Evolutionary conservation across 495 filamentous ascomycete genomes (phyloP).

Genomic region (Aspergillus coremiiformis): DNA sequence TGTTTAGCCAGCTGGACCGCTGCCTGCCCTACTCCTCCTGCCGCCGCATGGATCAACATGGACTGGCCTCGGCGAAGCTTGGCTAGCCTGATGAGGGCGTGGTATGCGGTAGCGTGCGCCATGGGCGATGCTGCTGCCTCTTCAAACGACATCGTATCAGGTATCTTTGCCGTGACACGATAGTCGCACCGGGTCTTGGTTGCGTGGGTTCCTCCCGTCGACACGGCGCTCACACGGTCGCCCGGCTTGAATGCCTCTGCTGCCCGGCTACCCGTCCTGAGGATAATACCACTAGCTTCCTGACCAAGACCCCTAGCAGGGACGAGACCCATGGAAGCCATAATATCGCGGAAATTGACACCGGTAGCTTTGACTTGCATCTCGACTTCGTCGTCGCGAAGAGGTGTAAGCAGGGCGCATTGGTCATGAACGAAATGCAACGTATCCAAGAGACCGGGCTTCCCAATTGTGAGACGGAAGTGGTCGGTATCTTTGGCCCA

Average conservation of each 20-base stretch:
- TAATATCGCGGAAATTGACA: slow-evolving; percentile 40
- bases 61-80: background rate
- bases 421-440: slow-evolving; percentile 11
- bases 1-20: slow-evolving; percentile 8
- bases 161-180: too few species aligned
- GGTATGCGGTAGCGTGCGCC: background rate
- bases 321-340: slow-evolving; percentile 29
- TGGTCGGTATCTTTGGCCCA: too few species aligned
- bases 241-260: slow-evolving; percentile 26
- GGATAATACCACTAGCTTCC: slow-evolving; percentile 39
- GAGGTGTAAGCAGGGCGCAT: slow-evolving; percentile 1
- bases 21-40: slow-evolving; percentile 17
- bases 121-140: background rate
- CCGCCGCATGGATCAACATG: slow-evolving; percentile 10
- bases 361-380: slow-evolving; percentile 23
- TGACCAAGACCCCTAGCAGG: slow-evolving; percentile 23
- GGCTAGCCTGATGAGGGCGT: background rate
- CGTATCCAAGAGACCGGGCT: slow-evolving; percentile 9
- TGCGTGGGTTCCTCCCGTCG: background rate
- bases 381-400: slow-evolving; percentile 16
- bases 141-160: background rate
- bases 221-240: slow-evolving; percentile 28
- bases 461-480: too few species aligned
- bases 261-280: background rate
- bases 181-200: background rate